These are phyloP conservation scores for Symbiodinium pilosum DNA, from an alignment of 73 alveolate species.

Conservation along the genomic window DNA sequence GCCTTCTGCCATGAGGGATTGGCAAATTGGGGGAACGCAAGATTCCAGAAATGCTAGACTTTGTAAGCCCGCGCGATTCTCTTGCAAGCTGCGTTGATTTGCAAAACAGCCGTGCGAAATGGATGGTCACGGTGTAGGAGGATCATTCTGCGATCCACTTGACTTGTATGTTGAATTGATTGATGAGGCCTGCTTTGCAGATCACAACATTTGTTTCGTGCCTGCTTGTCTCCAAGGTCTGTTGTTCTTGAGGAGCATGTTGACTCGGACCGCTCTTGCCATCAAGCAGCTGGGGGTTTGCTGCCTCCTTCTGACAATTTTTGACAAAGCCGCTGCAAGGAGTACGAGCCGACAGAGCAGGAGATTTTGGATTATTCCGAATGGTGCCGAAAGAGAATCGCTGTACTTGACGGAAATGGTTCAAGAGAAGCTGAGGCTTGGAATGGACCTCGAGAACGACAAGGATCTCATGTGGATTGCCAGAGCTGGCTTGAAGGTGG, in stretches of 20 bases:
- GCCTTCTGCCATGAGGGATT: no score
- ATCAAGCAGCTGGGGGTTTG: neutral
- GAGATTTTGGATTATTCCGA: conserved; percentile 85
- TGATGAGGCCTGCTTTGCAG: no score
- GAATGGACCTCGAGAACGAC: conserved; percentile 83
- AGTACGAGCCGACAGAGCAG: conserved; percentile 88
- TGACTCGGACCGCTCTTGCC: conserved; percentile 52
- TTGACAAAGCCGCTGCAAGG: neutral
- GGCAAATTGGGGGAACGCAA: no score
- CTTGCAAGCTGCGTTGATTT: no score
- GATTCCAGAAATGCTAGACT: no score
- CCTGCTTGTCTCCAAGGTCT: conserved; percentile 61
- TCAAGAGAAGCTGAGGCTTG: conserved; percentile 42
- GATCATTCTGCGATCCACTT: no score
- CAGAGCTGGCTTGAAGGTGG: conserved; percentile 80
- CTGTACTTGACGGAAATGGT: no score
- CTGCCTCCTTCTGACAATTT: no score
- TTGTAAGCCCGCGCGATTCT: no score
- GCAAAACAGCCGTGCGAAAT: neutral
- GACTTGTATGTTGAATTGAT: no score
- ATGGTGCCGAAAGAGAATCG: conserved; percentile 30
- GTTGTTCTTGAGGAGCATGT: conserved; percentile 92
- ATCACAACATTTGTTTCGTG: no score
- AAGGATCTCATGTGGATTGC: conserved; percentile 90
- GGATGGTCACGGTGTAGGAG: no score